Evolutionary conservation across 2,329 filamentous ascomycete species (phyloP), one percentile per base, ranked within the genome.

Genomic region (Knoxdaviesia capensis): DNA sequence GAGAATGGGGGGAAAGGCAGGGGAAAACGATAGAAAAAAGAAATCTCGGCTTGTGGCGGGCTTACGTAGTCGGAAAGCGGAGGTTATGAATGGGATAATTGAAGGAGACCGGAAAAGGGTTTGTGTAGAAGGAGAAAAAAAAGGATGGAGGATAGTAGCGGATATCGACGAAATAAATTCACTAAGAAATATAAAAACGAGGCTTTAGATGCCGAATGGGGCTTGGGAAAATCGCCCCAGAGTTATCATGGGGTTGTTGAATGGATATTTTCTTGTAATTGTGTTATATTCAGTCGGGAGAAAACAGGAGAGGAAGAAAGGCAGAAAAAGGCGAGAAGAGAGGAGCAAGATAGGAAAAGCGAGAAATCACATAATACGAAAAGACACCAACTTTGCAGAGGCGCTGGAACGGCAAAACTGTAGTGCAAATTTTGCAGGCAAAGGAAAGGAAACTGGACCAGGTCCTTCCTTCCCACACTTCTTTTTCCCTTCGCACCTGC

Each of bases 321-420:
- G 29, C 9, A 10, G 7, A 20, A 37, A n/a, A 10, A 41, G 20
- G 31, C 29, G 7, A n/a, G 36, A 39, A 34, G 28, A 39, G 29
- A 35, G 29, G 9, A 38, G 38, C 31, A 34, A n/a, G 34, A 32
- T 36, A 41, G 31, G 36, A 31, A 40, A 40, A 34, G 39, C 41
- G 37, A 41, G 28, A 11, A 39, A 30, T 31, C 38, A 41, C 41
- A 41, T 9, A 34, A 38, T 20, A 32, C 20, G 6, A 8, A 38
- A 42, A 38, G 28, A 42, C 37, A 29, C 5, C 28, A 29, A 42
- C 41, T 42, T 42, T 35, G 34, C 41, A 30, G 38, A 38, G 31
- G 38, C 41, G 43, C 42, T 44, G 44, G 44, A 40, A 41, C 44
- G 41, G 42, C 41, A 44, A 41, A 41, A 38, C 30, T 30, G 43